These are phyloP conservation scores for Trichophyton rubrum DNA, from an alignment of 2,329 filamentous ascomycete species.

Conservation along the genomic window DNA sequence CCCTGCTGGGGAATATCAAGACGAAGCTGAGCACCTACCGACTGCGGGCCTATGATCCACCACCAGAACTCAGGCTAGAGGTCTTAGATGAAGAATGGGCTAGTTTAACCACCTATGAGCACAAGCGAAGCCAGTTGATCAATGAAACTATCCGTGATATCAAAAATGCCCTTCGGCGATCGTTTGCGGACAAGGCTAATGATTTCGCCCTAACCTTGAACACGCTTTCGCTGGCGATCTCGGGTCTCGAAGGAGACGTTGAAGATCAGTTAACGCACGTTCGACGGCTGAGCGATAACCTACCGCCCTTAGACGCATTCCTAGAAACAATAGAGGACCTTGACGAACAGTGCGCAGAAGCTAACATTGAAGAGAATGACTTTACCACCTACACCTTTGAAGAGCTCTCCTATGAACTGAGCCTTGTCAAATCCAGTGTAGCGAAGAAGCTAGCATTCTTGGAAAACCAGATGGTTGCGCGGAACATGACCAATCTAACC, in stretches of 20 bases:
- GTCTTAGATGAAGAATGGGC: conserved; percentile 74
- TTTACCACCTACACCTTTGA: conserved; percentile 99
- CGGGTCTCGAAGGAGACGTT: conserved; percentile 90
- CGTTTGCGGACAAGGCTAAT: conserved; percentile 95
- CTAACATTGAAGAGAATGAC: conserved; percentile 98
- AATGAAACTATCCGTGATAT: conserved; percentile 98
- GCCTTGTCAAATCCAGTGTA: conserved; percentile 80
- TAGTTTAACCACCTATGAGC: conserved; percentile 67
- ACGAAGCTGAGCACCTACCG: conserved; percentile 95
- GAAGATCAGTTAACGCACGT: conserved; percentile 90
- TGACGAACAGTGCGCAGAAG: conserved; percentile 81
- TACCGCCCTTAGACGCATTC: conserved; percentile 82
- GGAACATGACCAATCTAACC: conserved; percentile 97
- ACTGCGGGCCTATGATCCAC: conserved; percentile 79
- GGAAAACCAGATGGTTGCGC: conserved; percentile 95
- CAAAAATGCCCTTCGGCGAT: conserved; percentile 84
- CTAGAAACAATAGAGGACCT: conserved; percentile 75
- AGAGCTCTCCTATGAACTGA: conserved; percentile 84
- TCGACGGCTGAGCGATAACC: conserved; percentile 67
- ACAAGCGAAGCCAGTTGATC: conserved; percentile 79
- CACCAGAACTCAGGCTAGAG: conserved; percentile 67
- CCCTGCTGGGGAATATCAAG: conserved; percentile 93
- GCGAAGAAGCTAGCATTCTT: conserved; percentile 94
- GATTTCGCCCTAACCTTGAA: conserved; percentile 93
- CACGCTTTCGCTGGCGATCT: conserved; percentile 87